Evolutionary conservation across 78 protist species (phyloP), one percentile per base, ranked within the genome.

Genomic region (slime mould (Dictyostelium discoideum)): DNA sequence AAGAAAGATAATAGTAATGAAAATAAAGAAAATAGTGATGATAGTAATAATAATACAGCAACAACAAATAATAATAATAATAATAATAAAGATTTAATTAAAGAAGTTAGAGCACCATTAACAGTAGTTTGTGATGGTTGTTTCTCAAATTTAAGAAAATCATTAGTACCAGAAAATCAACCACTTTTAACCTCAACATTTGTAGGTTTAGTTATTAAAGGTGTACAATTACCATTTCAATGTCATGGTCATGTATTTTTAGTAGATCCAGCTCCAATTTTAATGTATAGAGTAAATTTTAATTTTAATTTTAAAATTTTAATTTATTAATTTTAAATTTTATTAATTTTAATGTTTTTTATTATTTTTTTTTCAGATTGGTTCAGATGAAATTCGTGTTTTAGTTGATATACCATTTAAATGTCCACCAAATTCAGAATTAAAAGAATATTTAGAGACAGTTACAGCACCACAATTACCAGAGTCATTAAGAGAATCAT

Each of bases 61-160:
- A 46, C 57, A 46, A 44, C 48, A 44, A 74, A 1, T 40, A 39
- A 24, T 18, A 72, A 72, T 72, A 13, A 77, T 20, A 78, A 9
- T 67, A 32, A 22, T 37, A 9, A 44, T 40, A 24, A 50, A 22
- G 76, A 74, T 60, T 26, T 18, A 16, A 50, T 37, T 8, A 82
- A 32, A 81, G 89, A 57, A 60, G 89, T 79, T 13, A 79, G 39
- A 29, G 94, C 92, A 46, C 94, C 97, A 26, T 87, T 97, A 14
- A 97, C 97, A 9, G 32, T 97, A 72, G 98, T 85, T 37, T 89
- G 94, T 85, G 97, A 92, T 85, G 97, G 97, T 37, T 92, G 95
- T 87, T 95, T 93, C 69, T 90, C 94, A 73, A 87, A 86, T 76
- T 48, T 89, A 22, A 57, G 96, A 44, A 60, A 44, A 40, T 18